Evolutionary conservation across 345 rosid species (phyloP).

Genomic region (Pugionium cornutum): DNA sequence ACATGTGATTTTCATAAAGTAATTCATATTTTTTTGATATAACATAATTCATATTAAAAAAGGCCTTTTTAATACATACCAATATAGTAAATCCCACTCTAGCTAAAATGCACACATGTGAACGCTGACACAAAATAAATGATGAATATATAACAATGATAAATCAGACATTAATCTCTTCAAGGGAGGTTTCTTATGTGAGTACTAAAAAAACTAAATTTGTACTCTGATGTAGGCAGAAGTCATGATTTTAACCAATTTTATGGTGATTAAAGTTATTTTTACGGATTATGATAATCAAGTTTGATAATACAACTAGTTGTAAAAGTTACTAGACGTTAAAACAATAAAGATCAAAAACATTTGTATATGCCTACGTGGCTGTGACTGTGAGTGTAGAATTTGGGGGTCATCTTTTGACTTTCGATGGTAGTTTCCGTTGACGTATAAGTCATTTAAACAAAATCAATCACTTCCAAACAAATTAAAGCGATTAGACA

Average conservation of each 20-base stretch:
- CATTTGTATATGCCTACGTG: slow-evolving; percentile 28
- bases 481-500: slow-evolving; percentile 31
- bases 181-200: too few relatives aligned
- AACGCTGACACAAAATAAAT: not conserved
- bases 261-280: too few relatives aligned
- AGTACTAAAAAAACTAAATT: too few relatives aligned
- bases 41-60: too few relatives aligned
- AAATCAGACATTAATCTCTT: too few relatives aligned
- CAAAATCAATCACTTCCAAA: slow-evolving; percentile 38
- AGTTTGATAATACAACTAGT: too few relatives aligned
- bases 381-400: slow-evolving; percentile 21
- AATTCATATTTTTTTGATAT: not conserved
- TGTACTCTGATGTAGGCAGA: too few relatives aligned
- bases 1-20: too few relatives aligned
- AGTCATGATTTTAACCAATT: too few relatives aligned
- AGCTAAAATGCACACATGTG: not conserved
- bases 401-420: slow-evolving; percentile 23
- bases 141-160: not conserved
- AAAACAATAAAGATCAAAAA: not conserved
- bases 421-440: slow-evolving; percentile 24
- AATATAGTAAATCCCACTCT: not conserved
- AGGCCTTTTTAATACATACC: not conserved
- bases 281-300: too few relatives aligned
- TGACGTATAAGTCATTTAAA: slow-evolving; percentile 36
- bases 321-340: too few relatives aligned